Percentiles rank a stretch among this genome's conserved stretches.
Evolutionary conservation across 2,329 filamentous ascomycete species (phyloP).

Genomic region (Ophiostoma ulmi): DNA sequence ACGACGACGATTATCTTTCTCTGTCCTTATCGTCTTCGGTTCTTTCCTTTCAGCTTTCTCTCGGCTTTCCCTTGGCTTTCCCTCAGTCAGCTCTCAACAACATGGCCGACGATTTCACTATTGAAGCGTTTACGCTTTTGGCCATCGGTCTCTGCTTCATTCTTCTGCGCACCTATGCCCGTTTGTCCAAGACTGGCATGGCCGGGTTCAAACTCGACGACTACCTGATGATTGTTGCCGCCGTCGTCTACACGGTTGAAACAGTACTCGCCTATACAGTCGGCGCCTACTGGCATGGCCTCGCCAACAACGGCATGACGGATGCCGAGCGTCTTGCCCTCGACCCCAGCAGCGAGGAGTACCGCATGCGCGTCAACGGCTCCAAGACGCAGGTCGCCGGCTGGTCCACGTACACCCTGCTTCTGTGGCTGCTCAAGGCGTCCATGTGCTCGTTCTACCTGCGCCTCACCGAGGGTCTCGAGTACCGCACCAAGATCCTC

Average conservation of each 20-base stretch:
- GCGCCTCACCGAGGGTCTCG: constrained; percentile 33
- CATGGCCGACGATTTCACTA: constrained; percentile 34
- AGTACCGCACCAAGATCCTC: constrained; percentile 32
- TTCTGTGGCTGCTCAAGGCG: constrained; percentile 31
- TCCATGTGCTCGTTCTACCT: constrained; percentile 34
- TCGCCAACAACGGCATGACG: constrained; percentile 36
- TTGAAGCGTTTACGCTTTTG: constrained; percentile 48
- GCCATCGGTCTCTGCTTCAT: constrained; percentile 48
- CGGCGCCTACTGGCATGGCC: constrained; percentile 31
- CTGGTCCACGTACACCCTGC: constrained; percentile 30
- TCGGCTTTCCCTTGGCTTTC: background rate
- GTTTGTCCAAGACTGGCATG: constrained; percentile 45
- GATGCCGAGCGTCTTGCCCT: constrained; percentile 31
- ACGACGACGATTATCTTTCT: background rate
- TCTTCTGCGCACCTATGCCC: constrained; percentile 45
- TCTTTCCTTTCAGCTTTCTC: background rate
- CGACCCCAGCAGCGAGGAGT: constrained; percentile 32
- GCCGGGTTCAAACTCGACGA: constrained; percentile 53
- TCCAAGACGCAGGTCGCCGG: constrained; percentile 36
- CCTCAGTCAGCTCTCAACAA: background rate
- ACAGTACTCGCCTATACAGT: constrained; percentile 33
- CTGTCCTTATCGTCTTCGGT: too few relatives aligned
- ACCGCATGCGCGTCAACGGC: constrained; percentile 33
- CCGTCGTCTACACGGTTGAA: constrained; percentile 33
- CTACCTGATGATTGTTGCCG: constrained; percentile 52